Evolutionary conservation across 1,284 basidiomycete genomes (phyloP).

Genomic region (Ceratobasidium sp.): DNA sequence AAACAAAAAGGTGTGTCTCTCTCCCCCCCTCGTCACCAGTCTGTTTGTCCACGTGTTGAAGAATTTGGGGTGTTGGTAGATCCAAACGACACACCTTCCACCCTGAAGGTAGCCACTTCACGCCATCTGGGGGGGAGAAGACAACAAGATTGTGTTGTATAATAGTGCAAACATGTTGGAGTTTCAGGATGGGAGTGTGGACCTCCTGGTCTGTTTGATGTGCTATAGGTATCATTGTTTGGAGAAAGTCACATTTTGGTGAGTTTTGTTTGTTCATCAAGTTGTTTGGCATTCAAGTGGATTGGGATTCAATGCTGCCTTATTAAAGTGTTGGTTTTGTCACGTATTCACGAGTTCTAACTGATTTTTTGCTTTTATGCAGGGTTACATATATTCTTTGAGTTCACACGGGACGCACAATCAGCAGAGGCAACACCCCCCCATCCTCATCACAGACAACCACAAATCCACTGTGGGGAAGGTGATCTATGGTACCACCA

Average conservation of each 20-base stretch:
- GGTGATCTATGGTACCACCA: no score
- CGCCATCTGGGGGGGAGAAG: slow-evolving; percentile 50
- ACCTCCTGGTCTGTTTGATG: slow-evolving; percentile 94
- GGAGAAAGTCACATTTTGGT: slow-evolving; percentile 93
- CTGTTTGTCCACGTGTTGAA: no score
- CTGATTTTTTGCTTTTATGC: slow-evolving; percentile 2
- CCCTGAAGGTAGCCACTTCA: slow-evolving; percentile 55
- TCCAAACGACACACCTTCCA: slow-evolving; percentile 54
- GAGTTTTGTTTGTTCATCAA: slow-evolving; percentile 49
- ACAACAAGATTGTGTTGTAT: slow-evolving; percentile 89
- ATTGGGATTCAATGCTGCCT: no score
- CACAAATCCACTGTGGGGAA: slow-evolving; percentile 80
- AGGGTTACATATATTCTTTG: slow-evolving; percentile 91
- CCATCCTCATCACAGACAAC: slow-evolving; percentile 99
- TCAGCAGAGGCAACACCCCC: slow-evolving; percentile 89
- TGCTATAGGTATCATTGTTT: slow-evolving; percentile 99
- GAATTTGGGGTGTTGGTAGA: slow-evolving; percentile 33
- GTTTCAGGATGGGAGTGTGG: slow-evolving; percentile 88
- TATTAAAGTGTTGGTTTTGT: background rate
- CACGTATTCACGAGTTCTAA: background rate
- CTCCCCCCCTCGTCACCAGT: background rate
- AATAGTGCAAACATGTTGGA: slow-evolving; percentile 95
- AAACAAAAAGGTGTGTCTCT: slow-evolving; percentile 76
- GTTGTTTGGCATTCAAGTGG: background rate
- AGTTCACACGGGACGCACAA: slow-evolving; percentile 82